Conservation (phyloP, 2,329 filamentous ascomycete genomes). For the Alternaria arborescens region DNA sequence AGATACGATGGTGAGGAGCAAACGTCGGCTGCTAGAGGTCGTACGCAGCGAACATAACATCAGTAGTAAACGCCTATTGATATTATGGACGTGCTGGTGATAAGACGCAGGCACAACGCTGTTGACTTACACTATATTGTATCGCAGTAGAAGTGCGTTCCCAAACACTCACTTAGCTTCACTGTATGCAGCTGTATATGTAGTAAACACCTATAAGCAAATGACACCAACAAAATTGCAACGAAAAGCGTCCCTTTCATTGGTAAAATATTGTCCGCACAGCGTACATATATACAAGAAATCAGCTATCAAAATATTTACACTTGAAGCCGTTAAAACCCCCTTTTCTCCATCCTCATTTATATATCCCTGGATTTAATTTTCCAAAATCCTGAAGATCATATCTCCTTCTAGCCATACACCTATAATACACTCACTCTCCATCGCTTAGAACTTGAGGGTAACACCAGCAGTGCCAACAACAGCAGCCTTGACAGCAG, state of each 20-base stretch:
- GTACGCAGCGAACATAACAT: too few relatives aligned
- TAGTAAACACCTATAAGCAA: background rate
- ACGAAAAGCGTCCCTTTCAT: conserved; percentile 1
- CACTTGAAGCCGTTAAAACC: background rate
- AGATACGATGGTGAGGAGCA: too few relatives aligned
- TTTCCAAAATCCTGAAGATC: background rate
- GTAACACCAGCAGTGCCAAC: conserved; percentile 52
- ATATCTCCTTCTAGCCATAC: background rate
- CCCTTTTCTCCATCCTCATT: background rate
- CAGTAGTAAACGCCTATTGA: too few relatives aligned
- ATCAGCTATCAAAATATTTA: conserved; percentile 4
- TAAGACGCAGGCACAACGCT: too few relatives aligned
- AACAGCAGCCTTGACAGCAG: conserved; percentile 51
- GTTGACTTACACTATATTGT: too few relatives aligned
- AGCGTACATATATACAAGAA: conserved; percentile 16
- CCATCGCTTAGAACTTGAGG: conserved; percentile 25
- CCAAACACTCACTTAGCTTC: too few relatives aligned
- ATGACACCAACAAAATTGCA: background rate
- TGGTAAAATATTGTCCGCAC: conserved; percentile 5
- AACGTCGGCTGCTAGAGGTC: too few relatives aligned
- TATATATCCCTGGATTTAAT: background rate
- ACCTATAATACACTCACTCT: background rate
- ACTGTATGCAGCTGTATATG: too few relatives aligned
- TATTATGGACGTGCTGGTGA: too few relatives aligned
- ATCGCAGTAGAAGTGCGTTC: too few relatives aligned